These are phyloP conservation scores for Hymenoscyphus albidus DNA, from an alignment of 2,329 filamentous ascomycete genomes.

Conservation along the genomic window DNA sequence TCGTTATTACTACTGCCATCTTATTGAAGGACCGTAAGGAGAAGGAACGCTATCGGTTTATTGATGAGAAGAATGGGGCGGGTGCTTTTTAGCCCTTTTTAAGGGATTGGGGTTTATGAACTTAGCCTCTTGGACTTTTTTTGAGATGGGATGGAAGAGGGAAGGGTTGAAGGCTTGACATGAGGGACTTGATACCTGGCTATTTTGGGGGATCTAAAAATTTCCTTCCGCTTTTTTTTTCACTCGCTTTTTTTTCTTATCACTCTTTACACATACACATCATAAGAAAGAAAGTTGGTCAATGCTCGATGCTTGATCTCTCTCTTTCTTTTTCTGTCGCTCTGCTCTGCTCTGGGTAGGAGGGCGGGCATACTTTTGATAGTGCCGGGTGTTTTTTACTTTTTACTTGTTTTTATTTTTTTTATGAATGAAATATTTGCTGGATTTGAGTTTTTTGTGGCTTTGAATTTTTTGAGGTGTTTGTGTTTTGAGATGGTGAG, in stretches of 20 bases:
- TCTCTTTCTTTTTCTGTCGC: too few species aligned
- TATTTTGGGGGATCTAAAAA: background rate
- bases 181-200: background rate
- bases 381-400: background rate
- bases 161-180: background rate
- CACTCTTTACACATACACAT: too few species aligned
- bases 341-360: background rate
- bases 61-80: constrained; percentile 71
- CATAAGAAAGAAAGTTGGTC: too few species aligned
- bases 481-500: too few species aligned
- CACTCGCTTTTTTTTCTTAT: too few species aligned
- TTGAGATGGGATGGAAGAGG: background rate
- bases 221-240: too few species aligned
- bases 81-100: constrained; percentile 51
- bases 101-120: too few species aligned
- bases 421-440: too few species aligned
- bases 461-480: too few species aligned
- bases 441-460: too few species aligned
- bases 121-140: too few species aligned
- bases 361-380: background rate
- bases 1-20: constrained; percentile 69
- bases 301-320: too few species aligned
- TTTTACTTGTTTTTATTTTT: background rate
- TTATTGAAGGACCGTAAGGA: constrained; percentile 79
- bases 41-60: constrained; percentile 71